Percentiles rank a stretch among this genome's conserved stretches.
phyloP scores from a whole-genome alignment of 179 eudicot genomes.

The Silene noctiflora region DNA sequence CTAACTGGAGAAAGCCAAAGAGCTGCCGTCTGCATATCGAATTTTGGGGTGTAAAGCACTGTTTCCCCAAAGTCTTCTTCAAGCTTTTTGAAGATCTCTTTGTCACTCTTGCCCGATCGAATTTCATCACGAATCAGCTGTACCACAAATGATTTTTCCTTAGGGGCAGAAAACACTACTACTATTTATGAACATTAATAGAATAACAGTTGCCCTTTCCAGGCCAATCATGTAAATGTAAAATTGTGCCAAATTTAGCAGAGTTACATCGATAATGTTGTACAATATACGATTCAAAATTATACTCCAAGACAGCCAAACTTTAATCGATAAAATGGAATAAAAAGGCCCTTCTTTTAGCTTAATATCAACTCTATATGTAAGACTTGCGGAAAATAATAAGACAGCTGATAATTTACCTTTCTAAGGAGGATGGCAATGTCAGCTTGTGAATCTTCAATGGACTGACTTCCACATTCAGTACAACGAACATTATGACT shows the following conservation, averaged over 20 bases:
- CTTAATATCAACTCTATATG: background rate
- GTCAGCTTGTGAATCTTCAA: slow-evolving; percentile 98
- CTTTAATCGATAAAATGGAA: background rate
- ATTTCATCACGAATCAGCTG: slow-evolving; percentile 98
- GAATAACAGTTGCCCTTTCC: background rate
- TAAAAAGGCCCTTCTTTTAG: too few species aligned
- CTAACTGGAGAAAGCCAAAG: slow-evolving; percentile 95
- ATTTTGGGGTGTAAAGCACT: slow-evolving; percentile 67
- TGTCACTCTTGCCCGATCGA: slow-evolving; percentile 71
- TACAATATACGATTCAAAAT: background rate
- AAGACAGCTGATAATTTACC: slow-evolving; percentile 33
- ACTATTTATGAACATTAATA: background rate
- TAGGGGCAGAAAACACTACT: background rate
- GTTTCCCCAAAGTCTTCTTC: slow-evolving; percentile 93
- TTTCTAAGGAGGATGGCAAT: slow-evolving; percentile 87
- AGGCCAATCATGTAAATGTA: background rate
- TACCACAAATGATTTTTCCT: slow-evolving; percentile 20
- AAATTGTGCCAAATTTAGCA: too few species aligned
- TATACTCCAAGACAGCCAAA: background rate
- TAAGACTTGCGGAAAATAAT: background rate
- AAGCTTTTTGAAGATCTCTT: slow-evolving; percentile 90
- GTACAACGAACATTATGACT: slow-evolving; percentile 98
- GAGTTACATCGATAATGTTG: background rate
- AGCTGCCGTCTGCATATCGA: slow-evolving; percentile 90
- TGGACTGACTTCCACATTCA: slow-evolving; percentile 98